These are phyloP conservation scores for Magnolia changhungtana DNA, from an alignment of 164 flowering plant genomes.

Conservation along the genomic window DNA sequence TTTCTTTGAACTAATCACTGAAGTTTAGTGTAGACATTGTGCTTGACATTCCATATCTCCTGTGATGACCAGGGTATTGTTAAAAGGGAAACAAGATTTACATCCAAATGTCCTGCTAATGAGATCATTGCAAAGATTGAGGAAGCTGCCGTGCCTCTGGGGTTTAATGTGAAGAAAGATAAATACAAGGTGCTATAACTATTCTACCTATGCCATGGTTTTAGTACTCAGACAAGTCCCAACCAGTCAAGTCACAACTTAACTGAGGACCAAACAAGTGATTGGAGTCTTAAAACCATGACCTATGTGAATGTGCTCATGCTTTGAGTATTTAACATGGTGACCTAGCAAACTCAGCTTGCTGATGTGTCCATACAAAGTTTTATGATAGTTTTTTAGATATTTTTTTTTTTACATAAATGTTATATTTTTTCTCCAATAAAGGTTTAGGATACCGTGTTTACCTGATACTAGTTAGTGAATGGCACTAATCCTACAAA, in stretches of 20 bases:
- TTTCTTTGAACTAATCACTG: background rate
- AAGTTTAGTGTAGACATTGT: background rate
- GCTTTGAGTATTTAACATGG: background rate
- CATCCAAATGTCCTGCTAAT: constrained; percentile 78
- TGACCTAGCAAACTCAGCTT: background rate
- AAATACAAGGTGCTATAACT: constrained; percentile 62
- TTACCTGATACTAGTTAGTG: no score
- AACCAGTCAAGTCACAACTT: background rate
- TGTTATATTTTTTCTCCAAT: no score
- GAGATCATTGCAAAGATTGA: constrained; percentile 90
- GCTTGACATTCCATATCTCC: background rate
- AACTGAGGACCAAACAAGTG: background rate
- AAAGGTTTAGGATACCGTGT: no score
- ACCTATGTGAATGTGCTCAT: background rate
- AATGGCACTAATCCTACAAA: no score
- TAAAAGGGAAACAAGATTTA: constrained; percentile 88
- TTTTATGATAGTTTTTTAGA: no score
- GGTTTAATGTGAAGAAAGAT: constrained; percentile 92
- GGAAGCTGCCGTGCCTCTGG: constrained; percentile 82
- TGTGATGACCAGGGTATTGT: constrained; percentile 61
- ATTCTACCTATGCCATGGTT: background rate
- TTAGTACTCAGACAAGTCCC: background rate
- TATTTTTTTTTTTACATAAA: no score
- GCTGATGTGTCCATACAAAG: background rate
- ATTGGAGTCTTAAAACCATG: no score